Evolutionary conservation across 805 yeast genomes (phyloP).

Genomic region (Isabelozyma heimii): DNA sequence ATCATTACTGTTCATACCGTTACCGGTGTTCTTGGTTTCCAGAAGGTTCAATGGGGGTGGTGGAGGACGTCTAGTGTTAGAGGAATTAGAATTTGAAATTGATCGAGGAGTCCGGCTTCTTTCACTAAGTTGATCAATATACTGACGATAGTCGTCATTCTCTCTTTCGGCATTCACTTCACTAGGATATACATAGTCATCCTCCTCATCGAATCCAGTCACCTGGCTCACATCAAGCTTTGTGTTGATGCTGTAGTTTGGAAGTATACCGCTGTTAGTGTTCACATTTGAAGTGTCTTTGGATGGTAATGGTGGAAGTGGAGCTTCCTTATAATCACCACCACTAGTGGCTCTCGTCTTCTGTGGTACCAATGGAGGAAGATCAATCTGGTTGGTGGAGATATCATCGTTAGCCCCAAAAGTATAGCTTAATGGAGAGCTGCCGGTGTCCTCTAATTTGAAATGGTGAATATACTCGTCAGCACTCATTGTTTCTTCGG

Average conservation of each 20-base stretch:
- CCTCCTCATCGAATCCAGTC: constrained; percentile 3
- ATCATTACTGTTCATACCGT: neutral
- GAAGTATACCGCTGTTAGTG: neutral
- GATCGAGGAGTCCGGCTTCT: neutral
- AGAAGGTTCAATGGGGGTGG: constrained; percentile 1
- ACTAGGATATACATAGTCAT: constrained; percentile 8
- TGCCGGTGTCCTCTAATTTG: constrained; percentile 5
- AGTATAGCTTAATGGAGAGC: constrained; percentile 5
- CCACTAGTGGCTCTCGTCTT: constrained; percentile 13
- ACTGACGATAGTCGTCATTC: constrained; percentile 19
- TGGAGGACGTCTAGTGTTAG: constrained; percentile 6
- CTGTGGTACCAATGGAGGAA: constrained; percentile 9
- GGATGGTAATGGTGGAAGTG: constrained; percentile 20
- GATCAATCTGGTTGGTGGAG: constrained; percentile 4
- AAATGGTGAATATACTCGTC: constrained; percentile 31
- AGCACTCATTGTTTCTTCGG: constrained; percentile 55
- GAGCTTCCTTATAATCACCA: constrained; percentile 17
- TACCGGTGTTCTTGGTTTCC: neutral
- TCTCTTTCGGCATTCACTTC: constrained; percentile 4
- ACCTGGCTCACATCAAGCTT: constrained; percentile 6
- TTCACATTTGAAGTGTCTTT: constrained; percentile 3
- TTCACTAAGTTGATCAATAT: constrained; percentile 6
- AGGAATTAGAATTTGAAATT: neutral
- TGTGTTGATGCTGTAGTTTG: neutral
- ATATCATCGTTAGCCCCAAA: constrained; percentile 10